These are phyloP conservation scores for Apiospora malaysiana DNA, from an alignment of 2,329 filamentous ascomycete genomes.

Conservation along the genomic window DNA sequence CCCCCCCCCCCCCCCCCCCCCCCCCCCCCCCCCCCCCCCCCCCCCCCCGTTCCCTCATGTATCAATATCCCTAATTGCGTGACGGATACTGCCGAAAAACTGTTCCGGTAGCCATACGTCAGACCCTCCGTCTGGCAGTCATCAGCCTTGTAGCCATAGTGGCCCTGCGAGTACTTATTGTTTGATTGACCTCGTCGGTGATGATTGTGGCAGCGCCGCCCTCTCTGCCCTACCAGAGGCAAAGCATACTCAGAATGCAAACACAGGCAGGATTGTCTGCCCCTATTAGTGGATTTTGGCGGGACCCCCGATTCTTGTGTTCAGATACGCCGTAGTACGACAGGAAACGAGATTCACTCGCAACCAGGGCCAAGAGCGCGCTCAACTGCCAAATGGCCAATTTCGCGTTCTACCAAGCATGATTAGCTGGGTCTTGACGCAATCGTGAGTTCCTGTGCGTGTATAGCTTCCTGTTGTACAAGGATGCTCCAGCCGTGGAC, in stretches of 20 bases:
- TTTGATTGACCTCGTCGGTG: not conserved
- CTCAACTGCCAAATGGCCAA: not conserved
- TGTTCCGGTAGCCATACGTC: not conserved
- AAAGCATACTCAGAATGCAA: constrained; percentile 6
- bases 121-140: not conserved
- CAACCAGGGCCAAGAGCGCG: not conserved
- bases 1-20: no score
- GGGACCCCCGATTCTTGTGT: not conserved
- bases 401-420: not conserved
- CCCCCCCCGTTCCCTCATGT: not conserved
- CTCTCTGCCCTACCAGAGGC: not conserved
- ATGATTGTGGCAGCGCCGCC: not conserved
- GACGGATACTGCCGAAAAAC: not conserved
- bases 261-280: not conserved
- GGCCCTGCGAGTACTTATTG: not conserved
- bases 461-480: not conserved
- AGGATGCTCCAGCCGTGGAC: not conserved
- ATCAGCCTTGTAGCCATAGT: not conserved
- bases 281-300: not conserved
- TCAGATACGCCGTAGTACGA: not conserved
- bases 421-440: not conserved
- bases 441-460: not conserved
- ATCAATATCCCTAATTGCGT: not conserved
- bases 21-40: no score
- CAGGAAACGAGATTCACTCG: not conserved